Evolutionary conservation across 163 green algal species (phyloP).

Genomic region (Smithsoniella earleae): DNA sequence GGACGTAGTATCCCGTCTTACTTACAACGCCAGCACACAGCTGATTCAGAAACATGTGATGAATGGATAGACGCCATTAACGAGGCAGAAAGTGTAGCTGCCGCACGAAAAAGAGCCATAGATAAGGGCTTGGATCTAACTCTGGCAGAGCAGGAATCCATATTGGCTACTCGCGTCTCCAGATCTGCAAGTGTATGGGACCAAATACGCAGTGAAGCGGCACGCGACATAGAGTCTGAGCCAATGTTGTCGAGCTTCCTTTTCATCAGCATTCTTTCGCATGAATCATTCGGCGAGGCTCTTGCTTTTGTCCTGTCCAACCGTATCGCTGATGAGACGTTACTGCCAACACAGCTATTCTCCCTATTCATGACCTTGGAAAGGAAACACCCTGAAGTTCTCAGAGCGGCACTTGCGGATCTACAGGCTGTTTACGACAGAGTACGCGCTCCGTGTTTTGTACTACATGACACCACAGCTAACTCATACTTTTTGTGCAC

Average conservation of each 20-base stretch:
- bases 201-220: conserved; percentile 49
- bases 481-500: conserved; percentile 30
- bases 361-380: conserved; percentile 59
- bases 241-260: conserved; percentile 77
- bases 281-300: conserved; percentile 69
- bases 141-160: not conserved
- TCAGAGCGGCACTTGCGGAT: conserved; percentile 66
- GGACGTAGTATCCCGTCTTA: conserved; percentile 14
- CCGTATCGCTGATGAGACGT: conserved; percentile 69
- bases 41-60: not conserved
- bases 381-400: conserved; percentile 42
- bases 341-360: conserved; percentile 86
- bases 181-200: conserved; percentile 14
- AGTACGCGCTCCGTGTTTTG: conserved; percentile 36
- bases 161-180: not conserved
- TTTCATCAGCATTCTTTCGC: conserved; percentile 75
- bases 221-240: conserved; percentile 63
- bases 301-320: conserved; percentile 92
- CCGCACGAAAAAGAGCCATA: not conserved
- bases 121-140: not conserved
- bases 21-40: not conserved
- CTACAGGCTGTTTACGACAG: conserved; percentile 67
- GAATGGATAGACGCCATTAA: conserved; percentile 18
- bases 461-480: not conserved
- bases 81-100: not conserved